Evolutionary conservation across 1,139 yeast species (phyloP), one percentile per base, ranked within the genome.

Genomic region (Debaryomyces sp.): DNA sequence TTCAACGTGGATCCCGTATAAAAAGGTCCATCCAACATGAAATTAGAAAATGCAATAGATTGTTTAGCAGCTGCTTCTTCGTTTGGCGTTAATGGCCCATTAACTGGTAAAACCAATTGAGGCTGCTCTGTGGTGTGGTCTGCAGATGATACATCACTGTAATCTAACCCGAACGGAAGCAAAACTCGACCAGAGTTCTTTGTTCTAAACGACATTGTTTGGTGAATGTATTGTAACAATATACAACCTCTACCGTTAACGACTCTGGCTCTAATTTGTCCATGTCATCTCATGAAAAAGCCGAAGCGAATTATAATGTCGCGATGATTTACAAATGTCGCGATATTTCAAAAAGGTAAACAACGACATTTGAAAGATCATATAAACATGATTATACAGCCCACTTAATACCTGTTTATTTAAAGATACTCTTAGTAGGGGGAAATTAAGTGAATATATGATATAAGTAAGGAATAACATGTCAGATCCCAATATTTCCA

Each of bases 21-120:
- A 53, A 91, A 86, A 0, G 96, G 89, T 0, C 96, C 92, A 52
- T 87, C 89, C 43, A 78, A 76, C 62, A 90, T 75, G 22, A 82
- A 68, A 26, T 76, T 77, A 39, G 80, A 67, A 53, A 88, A 78
- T 49, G 82, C 78, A 30, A 86, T 77, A 50, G 84, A 80, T 56
- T 85, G 91, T 44, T 81, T 78, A 4, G 92, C 87, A 8, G 81
- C 73, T n/a, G 75, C 70, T 48, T 77, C 74, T 62, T 91, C 97
- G 29, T 62, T 57, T 6, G 71, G 70, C 3, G 79, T 77, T 24
- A 85, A 68, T 4, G 84, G 77, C 2, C 88, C 87, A 64, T 86
- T 87, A 1, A 89, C 80, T 0, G 97, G 97, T 24, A 87, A 62
- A 39, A 71, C 69, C 38, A 73, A 58, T 45, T 63, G 63, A n/a